Evolutionary conservation across 257 asterid genomes (phyloP), one percentile per base, ranked within the genome.

Genomic region (Misopates orontium): DNA sequence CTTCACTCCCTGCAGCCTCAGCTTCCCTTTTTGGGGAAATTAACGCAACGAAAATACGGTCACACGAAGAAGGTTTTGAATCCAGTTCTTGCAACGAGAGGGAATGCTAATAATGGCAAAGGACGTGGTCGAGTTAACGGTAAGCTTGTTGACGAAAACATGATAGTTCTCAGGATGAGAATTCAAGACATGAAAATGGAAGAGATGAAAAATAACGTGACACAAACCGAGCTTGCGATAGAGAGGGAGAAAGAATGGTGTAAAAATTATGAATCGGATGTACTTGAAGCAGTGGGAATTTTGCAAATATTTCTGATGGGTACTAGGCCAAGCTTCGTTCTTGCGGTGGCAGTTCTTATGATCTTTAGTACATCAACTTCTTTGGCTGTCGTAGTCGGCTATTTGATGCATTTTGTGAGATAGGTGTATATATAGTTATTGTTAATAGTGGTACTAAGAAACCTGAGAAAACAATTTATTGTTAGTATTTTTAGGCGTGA

Each of bases 261-360:
- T 56, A 15, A 21, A 23, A 56, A 53, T 42, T 74, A 79, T 57
- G 67, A 77, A 18, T 47, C 50, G 4, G 78, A 74, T 65, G 73
- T 83, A 48, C 70, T 54, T 65, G 84, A 77, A 58, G 79, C 73
- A 15, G 40, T 83, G 52, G 80, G 82, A 55, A 24, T 70, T 11
- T 51, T 83, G 78, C 88, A 83, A 55, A 36, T 11, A 16, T n/a
- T 64, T 57, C 21, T 80, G 36, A 80, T 83, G 84, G 61, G 75
- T 7, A 62, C 63, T 8, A 70, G 86, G 56, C 86, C 89, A 16
- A 40, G 82, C 55, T 64, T 80, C 39, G 77, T 52, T 66, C 12
- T 78, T 23, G 84, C 82, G 20, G 51, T 64, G 49, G 50, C 73
- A 13, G 77, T 53, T 52, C 67, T 77, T 28, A 39, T 80, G 42